Evolutionary conservation across 257 asterid species (phyloP).

Genomic region (Ehretia macrophylla): DNA sequence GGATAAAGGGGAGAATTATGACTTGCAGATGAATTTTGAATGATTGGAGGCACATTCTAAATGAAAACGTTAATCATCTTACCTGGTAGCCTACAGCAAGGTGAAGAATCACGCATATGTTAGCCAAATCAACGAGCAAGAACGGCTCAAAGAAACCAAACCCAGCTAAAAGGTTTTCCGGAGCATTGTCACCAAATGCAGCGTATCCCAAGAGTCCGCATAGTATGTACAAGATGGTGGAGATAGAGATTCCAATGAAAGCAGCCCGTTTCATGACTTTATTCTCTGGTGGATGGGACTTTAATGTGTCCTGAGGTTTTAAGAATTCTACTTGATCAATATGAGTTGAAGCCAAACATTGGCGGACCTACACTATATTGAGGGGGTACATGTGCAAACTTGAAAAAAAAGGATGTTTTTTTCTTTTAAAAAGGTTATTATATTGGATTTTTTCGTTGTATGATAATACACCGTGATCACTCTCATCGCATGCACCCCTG

Average conservation of each 20-base stretch:
- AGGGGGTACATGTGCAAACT: too few species aligned
- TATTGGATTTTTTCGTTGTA: too few species aligned
- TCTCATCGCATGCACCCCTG: too few species aligned
- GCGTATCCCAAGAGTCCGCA: constrained; percentile 45
- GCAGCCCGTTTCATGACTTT: constrained; percentile 39
- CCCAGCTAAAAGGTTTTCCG: constrained; percentile 49
- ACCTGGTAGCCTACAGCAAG: constrained; percentile 46
- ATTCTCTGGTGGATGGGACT: constrained; percentile 13
- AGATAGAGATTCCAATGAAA: constrained; percentile 17
- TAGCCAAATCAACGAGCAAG: constrained; percentile 40
- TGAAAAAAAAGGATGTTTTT: too few species aligned
- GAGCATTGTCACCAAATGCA: constrained; percentile 47
- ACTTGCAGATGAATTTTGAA: too few species aligned
- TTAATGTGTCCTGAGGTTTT: background rate
- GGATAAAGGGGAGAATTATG: too few species aligned
- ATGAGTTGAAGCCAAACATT: too few species aligned
- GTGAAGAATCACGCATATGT: constrained; percentile 38
- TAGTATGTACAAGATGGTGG: constrained; percentile 34
- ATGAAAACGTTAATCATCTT: background rate
- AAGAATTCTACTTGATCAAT: background rate
- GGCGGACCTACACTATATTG: too few species aligned
- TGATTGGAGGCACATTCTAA: background rate
- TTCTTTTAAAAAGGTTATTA: too few species aligned
- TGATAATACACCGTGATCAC: too few species aligned
- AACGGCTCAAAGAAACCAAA: constrained; percentile 46